phyloP scores from a whole-genome alignment of 768 basidiomycete species.

The Amanita subjunquillea region DNA sequence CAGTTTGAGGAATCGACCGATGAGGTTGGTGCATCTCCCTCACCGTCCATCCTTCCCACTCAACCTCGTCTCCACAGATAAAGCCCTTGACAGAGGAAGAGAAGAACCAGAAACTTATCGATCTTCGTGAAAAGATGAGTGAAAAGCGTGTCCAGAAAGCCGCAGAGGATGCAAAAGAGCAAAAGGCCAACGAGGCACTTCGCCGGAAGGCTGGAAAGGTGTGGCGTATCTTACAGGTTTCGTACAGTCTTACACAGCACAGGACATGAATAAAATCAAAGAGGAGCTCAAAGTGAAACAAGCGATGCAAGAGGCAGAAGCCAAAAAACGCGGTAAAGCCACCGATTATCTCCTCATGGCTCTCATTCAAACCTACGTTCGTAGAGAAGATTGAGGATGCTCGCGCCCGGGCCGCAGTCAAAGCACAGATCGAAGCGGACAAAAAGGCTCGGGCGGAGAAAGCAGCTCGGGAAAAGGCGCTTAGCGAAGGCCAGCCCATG shows the following conservation, averaged over 20 bases:
- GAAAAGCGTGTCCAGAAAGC: conserved; percentile 71
- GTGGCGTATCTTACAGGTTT: not conserved
- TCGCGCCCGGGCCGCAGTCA: conserved; percentile 76
- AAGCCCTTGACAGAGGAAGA: conserved; percentile 95
- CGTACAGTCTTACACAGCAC: not conserved
- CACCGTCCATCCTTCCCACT: conserved; percentile 6
- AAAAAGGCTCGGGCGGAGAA: conserved; percentile 85
- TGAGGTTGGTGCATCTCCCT: conserved; percentile 41
- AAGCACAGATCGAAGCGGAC: conserved; percentile 92
- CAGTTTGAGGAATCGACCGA: conserved; percentile 94
- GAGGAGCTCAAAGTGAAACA: conserved; percentile 77
- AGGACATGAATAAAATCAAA: conserved; percentile 66
- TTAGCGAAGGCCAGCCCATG: conserved; percentile 62
- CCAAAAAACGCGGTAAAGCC: conserved; percentile 60
- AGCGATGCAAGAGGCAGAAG: conserved; percentile 72
- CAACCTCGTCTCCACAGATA: conserved; percentile 36
- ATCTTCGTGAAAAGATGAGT: conserved; percentile 70
- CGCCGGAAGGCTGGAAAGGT: conserved; percentile 83
- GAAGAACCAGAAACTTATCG: conserved; percentile 70
- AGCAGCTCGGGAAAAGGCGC: conserved; percentile 81
- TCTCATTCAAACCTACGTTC: not conserved
- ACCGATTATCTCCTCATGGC: not conserved
- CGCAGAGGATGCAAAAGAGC: conserved; percentile 62
- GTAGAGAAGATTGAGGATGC: conserved; percentile 87
- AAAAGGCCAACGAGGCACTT: conserved; percentile 65